Conservation (phyloP, 2,329 filamentous ascomycete species). For the Macroventuria anomochaeta region DNA sequence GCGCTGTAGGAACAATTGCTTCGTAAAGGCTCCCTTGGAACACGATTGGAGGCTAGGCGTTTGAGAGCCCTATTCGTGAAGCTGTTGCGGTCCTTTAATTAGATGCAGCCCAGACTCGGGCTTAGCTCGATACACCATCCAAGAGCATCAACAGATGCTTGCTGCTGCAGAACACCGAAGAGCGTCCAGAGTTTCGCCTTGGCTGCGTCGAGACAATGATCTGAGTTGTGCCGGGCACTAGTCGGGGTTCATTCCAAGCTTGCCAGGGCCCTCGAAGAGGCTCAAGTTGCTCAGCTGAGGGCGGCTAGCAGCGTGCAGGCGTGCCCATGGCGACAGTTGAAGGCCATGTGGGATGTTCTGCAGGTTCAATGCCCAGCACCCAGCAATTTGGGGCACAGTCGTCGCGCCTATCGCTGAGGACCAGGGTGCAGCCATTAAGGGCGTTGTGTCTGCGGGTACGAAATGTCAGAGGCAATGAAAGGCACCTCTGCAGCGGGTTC, state of each 20-base stretch:
- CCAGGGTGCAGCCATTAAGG: not conserved
- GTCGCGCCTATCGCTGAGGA: conserved; percentile 4
- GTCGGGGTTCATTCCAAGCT: not conserved
- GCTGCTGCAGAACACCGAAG: not conserved
- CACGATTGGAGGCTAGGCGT: conserved; percentile 9
- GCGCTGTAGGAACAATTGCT: not conserved
- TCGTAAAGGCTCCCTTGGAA: not conserved
- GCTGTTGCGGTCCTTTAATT: conserved; percentile 17
- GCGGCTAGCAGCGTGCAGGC: not conserved
- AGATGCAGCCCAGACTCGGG: conserved; percentile 11
- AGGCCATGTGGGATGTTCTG: conserved; percentile 6
- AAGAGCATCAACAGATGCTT: not conserved
- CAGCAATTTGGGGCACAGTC: not conserved
- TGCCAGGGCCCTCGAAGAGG: conserved; percentile 1
- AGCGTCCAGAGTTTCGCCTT: not conserved
- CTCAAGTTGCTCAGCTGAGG: conserved; percentile 2
- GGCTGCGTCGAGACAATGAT: conserved; percentile 3
- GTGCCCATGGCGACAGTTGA: not conserved
- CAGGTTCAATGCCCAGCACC: not conserved
- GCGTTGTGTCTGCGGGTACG: not conserved
- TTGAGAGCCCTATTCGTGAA: conserved; percentile 9
- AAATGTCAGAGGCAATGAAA: conserved; percentile 1
- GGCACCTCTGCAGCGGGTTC: conserved; percentile 2
- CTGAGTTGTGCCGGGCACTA: conserved; percentile 9
- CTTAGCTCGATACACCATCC: not conserved